phyloP scores from a whole-genome alignment of 768 basidiomycete genomes.

The Boletus insuetus region DNA sequence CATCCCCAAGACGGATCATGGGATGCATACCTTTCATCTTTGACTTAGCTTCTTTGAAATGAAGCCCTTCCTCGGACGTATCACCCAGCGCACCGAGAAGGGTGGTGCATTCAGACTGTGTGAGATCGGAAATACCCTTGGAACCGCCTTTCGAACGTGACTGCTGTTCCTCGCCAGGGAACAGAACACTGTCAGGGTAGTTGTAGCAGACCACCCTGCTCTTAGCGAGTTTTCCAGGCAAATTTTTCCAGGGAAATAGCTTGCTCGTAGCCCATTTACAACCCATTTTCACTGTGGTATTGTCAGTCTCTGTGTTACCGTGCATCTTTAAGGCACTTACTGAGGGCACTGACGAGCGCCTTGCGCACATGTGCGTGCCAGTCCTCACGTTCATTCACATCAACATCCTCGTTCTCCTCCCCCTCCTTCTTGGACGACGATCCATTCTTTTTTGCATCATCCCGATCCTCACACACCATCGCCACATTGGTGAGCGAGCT shows the following conservation, averaged over 20 bases:
- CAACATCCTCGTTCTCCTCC: too few relatives aligned
- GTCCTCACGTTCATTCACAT: too few relatives aligned
- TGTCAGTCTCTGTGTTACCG: too few relatives aligned
- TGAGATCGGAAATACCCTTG: slow-evolving; percentile 6
- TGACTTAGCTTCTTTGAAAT: background rate
- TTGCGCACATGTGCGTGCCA: too few relatives aligned
- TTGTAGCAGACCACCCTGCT: background rate
- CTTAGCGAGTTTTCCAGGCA: background rate
- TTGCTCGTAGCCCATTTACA: background rate
- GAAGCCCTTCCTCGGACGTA: background rate
- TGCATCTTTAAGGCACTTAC: too few relatives aligned
- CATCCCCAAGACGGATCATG: too few relatives aligned
- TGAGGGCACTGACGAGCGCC: too few relatives aligned
- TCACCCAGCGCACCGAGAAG: background rate
- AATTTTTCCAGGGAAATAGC: slow-evolving; percentile 6
- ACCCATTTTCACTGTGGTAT: background rate
- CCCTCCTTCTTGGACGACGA: too few relatives aligned
- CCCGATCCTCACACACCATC: too few relatives aligned
- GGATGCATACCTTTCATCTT: too few relatives aligned
- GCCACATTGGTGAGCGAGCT: too few relatives aligned
- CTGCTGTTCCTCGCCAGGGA: background rate
- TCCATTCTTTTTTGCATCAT: too few relatives aligned
- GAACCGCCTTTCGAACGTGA: background rate
- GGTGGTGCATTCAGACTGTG: background rate
- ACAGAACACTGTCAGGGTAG: background rate